phyloP scores from a whole-genome alignment of 371 early-diverging fungal genomes.

The Rhizoclosmatium hyalinum region DNA sequence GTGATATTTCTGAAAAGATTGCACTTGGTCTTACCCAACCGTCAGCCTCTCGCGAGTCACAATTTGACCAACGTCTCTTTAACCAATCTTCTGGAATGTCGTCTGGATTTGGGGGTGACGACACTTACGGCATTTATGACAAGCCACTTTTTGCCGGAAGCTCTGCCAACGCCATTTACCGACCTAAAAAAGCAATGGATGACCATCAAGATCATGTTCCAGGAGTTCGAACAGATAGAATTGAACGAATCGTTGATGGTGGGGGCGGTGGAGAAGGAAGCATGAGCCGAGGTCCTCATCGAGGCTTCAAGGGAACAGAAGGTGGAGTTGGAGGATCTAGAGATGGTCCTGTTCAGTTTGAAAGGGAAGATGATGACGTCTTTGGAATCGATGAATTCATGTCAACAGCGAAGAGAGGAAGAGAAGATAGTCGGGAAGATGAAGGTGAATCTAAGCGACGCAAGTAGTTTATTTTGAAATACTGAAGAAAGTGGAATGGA shows the following conservation, averaged over 20 bases:
- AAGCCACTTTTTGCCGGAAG: constrained; percentile 85
- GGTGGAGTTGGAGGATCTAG: constrained; percentile 46
- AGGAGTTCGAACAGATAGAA: constrained; percentile 64
- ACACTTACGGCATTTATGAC: constrained; percentile 52
- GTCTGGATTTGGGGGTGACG: constrained; percentile 91
- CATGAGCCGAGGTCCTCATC: constrained; percentile 42
- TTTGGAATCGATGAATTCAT: constrained; percentile 74
- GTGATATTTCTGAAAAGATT: constrained; percentile 98
- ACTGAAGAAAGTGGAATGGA: background rate
- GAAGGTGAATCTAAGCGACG: constrained; percentile 11
- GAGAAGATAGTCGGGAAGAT: constrained; percentile 29
- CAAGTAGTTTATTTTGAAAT: background rate
- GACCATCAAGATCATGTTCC: constrained; percentile 66
- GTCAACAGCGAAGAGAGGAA: constrained; percentile 56
- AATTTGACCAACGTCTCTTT: constrained; percentile 94
- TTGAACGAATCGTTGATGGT: constrained; percentile 70
- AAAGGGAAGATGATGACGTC: constrained; percentile 69
- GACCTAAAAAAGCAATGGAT: constrained; percentile 77
- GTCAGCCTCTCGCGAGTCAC: constrained; percentile 80
- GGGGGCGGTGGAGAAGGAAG: constrained; percentile 21
- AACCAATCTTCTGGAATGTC: constrained; percentile 86
- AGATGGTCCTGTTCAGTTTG: constrained; percentile 92
- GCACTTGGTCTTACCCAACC: constrained; percentile 96
- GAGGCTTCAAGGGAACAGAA: constrained; percentile 75
- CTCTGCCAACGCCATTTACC: constrained; percentile 76